These are phyloP conservation scores for Cutaneotrichosporon dermatis DNA, from an alignment of 1,284 basidiomycete genomes.

Conservation along the genomic window DNA sequence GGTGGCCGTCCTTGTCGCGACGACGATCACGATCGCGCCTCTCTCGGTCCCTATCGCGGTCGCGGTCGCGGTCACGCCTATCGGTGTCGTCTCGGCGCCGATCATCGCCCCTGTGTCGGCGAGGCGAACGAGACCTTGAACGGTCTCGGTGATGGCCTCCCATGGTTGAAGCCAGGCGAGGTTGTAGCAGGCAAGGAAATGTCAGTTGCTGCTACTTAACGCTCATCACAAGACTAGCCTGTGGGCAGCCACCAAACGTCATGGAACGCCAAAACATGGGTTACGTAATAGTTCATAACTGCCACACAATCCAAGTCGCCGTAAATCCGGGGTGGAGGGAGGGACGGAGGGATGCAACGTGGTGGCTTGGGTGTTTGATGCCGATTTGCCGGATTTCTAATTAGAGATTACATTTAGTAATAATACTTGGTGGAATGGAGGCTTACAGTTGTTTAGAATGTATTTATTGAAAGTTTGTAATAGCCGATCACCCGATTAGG, in stretches of 20 bases:
- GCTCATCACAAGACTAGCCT: no score
- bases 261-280: background rate
- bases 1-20: background rate
- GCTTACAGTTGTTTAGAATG: no score
- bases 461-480: no score
- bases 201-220: no score
- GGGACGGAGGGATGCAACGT: background rate
- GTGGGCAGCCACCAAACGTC: background rate
- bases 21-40: background rate
- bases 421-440: no score
- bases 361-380: no score
- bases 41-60: background rate
- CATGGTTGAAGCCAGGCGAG: background rate
- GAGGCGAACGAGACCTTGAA: constrained; percentile 3
- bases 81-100: background rate
- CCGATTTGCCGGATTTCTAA: no score
- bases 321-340: background rate
- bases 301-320: no score
- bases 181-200: no score
- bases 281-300: background rate
- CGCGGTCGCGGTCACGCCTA: background rate
- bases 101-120: background rate
- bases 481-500: no score
- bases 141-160: background rate
- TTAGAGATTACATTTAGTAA: no score